Base-by-base conservation (phyloP, 768 basidiomycete genomes). In the Mycena filopes region DNA sequence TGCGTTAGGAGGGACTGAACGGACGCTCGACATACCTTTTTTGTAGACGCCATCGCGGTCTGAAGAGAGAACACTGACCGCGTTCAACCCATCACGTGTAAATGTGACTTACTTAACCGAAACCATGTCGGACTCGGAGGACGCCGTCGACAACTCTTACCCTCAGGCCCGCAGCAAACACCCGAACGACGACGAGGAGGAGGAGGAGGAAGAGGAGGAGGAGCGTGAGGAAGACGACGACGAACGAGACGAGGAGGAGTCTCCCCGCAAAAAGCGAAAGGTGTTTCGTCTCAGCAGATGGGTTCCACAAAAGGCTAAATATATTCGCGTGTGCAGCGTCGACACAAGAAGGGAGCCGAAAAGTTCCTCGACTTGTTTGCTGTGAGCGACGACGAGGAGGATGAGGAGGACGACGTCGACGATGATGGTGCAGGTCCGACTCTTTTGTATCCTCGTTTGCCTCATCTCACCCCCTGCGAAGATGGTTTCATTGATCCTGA, bases 361-460 rank as follows among this genome's bases (percentile, higher is more conserved):
- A 89, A 90, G 68, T 99, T 96, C 89, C 83, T 99, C 70, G 98
- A 99, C 87, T 86, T 96, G 80, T 96, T 95, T 58, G 95, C 95
- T 75, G 96, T 97, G 21, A 95, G 95, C 70, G 96, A 98, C 31
- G 98, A 99, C 21, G 98, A 98, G 4, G 97, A 98, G 38, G 98
- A 64, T 28, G 98, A 49, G 9, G 92, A 92, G 3, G 95, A 97
- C 21, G 94, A 90, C 8, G 93, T 93, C 4, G 83, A 92, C 21
- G 93, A 94, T 57, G 86, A 84, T 63, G 91, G 83, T 13, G 79
- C 81, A 70, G 85, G 84, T 85, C 47, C 20, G 83, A 73, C 42
- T 29, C 26, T 18, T 54, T 20, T 33, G 1, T 28, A 7, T 11
- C 23, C 29, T 41, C 41, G 20, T 29, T 48, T 46, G 20, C 9